Evolutionary conservation across 305 asterid genomes (phyloP).

Genomic region (Solanum hybrid): DNA sequence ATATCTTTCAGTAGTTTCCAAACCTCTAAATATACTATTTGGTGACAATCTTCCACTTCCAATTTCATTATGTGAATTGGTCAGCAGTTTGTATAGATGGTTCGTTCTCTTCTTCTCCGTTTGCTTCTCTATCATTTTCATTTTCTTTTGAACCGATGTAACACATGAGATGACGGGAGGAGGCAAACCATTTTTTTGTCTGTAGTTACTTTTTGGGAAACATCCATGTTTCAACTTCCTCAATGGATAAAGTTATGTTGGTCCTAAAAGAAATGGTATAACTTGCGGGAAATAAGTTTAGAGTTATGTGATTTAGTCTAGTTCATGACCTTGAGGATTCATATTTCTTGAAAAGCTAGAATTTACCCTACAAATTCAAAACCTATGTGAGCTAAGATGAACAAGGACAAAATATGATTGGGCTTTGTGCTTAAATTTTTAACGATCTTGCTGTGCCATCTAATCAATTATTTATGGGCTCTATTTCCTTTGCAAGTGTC

Average conservation of each 20-base stretch:
- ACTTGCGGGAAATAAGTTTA: neutral
- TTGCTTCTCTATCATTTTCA: neutral
- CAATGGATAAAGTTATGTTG: neutral
- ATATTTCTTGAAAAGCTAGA: neutral
- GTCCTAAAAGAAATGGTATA: neutral
- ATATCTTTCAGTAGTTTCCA: neutral
- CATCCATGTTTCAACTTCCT: neutral
- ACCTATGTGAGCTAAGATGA: neutral
- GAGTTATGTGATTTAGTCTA: neutral
- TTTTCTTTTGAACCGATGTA: neutral
- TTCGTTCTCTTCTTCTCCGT: neutral
- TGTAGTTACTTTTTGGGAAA: neutral
- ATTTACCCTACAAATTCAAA: neutral
- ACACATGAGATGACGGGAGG: neutral
- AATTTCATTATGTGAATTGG: neutral
- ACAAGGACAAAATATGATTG: neutral
- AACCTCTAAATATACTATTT: neutral
- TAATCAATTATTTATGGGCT: neutral
- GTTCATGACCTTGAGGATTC: neutral
- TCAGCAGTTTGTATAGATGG: neutral
- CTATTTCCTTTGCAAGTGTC: neutral
- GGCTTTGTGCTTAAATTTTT: neutral
- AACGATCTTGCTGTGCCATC: neutral
- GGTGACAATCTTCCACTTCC: neutral
- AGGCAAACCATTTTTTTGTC: neutral